Base-by-base conservation (phyloP, 2,329 filamentous ascomycete genomes). In the Neofusicoccum kwambonambiense region DNA sequence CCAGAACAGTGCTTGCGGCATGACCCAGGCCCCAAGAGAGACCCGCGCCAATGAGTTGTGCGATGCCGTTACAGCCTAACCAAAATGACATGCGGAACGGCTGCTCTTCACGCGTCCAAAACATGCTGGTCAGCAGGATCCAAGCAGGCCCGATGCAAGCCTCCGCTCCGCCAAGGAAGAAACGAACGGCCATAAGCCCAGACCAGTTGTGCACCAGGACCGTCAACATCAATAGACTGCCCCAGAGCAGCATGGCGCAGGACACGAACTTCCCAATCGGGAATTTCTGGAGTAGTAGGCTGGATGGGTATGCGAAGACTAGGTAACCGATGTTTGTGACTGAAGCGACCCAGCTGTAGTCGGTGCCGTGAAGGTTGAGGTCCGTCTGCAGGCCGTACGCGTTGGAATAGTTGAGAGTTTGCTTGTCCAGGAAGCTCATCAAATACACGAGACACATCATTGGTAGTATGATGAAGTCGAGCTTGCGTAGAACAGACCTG, bases 111-210 rank as follows among this genome's bases (percentile, higher is more conserved):
- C 80, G 76, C 0, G 74, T 75, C 69, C 83, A 84, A 81, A 81
- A 84, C 75, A 82, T 82, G 3, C 77, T 74, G 1, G 83, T 78
- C 39, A 83, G 80, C 74, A 84, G 78, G 78, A 83, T 83, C 61
- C 83, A 83, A 12, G 79, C 79, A 0, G 82, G 81, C 0, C 80
- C 82, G 7, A 84, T 81, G 0, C 79, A 77, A 0, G 81, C 79
- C 69, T 84, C 82, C 17, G 84, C 82, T 0, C 78, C 37, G 13
- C 37, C 52, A 19, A 42, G 37, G 34, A 54, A 54, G 51, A 54
- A 54, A 17, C 51, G 51, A 67, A 78, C 80, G 0, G 78, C 72
- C 0, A 78, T 78, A 31, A 31, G 4, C 6, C 27, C 27, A 31
- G 45, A 49, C 45, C 45, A 49, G 19, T 49, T 49, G 27, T 22